Evolutionary conservation across 495 filamentous ascomycete species (phyloP), one percentile per base, ranked within the genome.

Genomic region (Annulohypoxylon nitens): DNA sequence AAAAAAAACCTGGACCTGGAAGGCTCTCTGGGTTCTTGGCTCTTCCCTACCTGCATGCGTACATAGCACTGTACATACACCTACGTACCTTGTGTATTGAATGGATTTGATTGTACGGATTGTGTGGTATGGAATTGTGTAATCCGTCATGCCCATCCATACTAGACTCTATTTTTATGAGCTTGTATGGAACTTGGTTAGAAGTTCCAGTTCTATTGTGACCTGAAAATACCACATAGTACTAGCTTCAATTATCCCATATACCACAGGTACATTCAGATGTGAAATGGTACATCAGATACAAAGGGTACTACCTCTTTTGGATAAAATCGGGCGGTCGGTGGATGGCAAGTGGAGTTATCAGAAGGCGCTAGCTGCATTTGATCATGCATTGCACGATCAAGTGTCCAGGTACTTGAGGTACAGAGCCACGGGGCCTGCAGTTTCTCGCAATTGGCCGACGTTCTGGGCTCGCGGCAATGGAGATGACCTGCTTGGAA

Each of bases 361-460:
- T 23, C 4, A 33, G 20, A 58, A 25, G 41, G 37, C 67, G 53
- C 72, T 75, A 75, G 67, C 72, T 67, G 18, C 47, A 70, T 75
- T 70, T 10, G 59, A 75, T 64, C 72, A 61, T 70, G 63, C 67
- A 75, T 75, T 75, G 67, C 30, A 75, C 71, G 71, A 74, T 74
- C 61, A 61, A 43, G 4, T 66, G 60, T 54, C 65, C 37, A 54
- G 43, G 50, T 54, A 54, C 55, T 69, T 57, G 47, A 70, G 61
- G 61, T 64, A 70, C 53, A 45, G 39, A 50, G 39, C 37, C 43
- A 70, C 65, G 50, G 57, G 45, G 41, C 60, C 61, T 34, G 36
- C 37, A 58, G 59, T 47, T 33, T 55, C 37, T 63, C 12, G 45
- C 57, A 61, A 66, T 74, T 74, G 55, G 61, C 66, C 62, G 26